Evolutionary conservation across 148 eudicot genomes (phyloP).

Genomic region (Fagopyrum tataricum): DNA sequence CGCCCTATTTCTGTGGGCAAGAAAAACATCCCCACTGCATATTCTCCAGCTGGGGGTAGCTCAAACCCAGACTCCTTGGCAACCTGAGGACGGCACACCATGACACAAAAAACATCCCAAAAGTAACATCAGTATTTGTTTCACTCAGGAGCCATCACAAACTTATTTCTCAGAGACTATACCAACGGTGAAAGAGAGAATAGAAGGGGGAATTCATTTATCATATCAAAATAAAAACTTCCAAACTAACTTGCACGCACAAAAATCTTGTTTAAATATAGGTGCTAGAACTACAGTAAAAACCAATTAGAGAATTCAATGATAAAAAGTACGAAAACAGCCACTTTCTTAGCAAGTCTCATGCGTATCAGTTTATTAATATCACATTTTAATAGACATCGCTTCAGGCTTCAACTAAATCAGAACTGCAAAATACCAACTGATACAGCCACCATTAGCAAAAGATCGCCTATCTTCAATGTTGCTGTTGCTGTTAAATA

Average conservation of each 20-base stretch:
- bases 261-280: neutral
- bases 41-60: slow-evolving; percentile 74
- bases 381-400: no score
- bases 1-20: slow-evolving; percentile 76
- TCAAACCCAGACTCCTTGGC: slow-evolving; percentile 75
- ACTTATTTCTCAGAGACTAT: neutral
- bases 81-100: slow-evolving; percentile 33
- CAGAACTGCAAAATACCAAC: neutral
- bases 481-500: neutral
- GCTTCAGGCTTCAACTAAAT: neutral
- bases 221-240: neutral
- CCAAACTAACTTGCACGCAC: neutral
- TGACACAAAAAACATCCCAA: neutral
- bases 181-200: neutral
- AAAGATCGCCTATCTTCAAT: neutral
- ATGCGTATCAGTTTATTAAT: neutral
- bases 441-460: neutral
- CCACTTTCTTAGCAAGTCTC: neutral
- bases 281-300: neutral
- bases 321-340: neutral
- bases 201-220: neutral
- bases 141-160: neutral
- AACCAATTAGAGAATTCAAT: neutral
- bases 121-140: neutral
- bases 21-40: slow-evolving; percentile 99